Conservation (phyloP, 768 basidiomycete genomes). For the Rhodosporidiobolus sp. region DNA sequence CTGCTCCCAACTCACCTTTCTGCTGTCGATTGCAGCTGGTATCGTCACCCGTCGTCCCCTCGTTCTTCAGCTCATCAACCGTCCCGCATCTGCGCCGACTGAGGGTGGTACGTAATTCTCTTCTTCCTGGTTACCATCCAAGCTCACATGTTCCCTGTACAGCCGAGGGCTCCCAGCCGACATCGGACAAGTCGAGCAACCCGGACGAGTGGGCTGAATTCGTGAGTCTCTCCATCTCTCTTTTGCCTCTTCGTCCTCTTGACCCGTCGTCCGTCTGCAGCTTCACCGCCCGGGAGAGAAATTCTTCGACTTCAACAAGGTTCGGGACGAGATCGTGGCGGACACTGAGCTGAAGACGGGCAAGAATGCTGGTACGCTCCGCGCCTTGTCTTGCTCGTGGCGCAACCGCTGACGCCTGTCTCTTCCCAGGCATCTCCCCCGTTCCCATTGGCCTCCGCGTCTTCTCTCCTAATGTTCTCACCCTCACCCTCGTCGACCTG, state of each 20-base stretch:
- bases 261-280: neutral
- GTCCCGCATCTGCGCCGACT: conserved; percentile 56
- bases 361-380: conserved; percentile 70
- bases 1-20: neutral
- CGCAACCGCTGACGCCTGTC: neutral
- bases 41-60: conserved; percentile 96
- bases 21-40: conserved; percentile 55
- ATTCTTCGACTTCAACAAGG: conserved; percentile 96
- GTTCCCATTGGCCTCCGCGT: conserved; percentile 96
- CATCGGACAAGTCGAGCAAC: conserved; percentile 70
- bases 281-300: conserved; percentile 84
- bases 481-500: conserved; percentile 93
- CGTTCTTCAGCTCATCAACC: conserved; percentile 92
- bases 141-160: neutral
- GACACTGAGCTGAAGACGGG: conserved; percentile 99
- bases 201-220: conserved; percentile 99
- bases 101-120: conserved; percentile 5
- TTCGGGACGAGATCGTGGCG: conserved; percentile 88
- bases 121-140: neutral
- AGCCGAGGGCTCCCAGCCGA: conserved; percentile 33
- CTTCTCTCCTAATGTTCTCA: conserved; percentile 94
- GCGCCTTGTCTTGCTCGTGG: neutral
- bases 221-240: conserved; percentile 55
- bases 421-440: conserved; percentile 79
- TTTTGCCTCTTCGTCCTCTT: neutral